Conservation (phyloP, 441 rosid species). For the Eutrema salsugineum region DNA sequence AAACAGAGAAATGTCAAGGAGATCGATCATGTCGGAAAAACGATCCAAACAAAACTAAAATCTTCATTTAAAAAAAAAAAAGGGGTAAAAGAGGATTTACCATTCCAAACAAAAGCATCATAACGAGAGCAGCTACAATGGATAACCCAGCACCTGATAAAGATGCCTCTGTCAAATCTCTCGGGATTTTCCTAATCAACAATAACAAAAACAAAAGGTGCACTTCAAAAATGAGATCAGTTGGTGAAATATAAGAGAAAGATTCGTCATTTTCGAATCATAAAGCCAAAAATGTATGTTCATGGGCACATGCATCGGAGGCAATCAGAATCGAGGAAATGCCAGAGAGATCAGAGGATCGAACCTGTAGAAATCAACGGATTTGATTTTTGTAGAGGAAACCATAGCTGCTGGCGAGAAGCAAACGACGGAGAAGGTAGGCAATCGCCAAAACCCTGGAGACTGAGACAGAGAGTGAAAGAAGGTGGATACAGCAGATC, state of each 20-base stretch:
- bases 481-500: constrained; percentile 20
- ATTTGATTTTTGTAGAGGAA: constrained; percentile 74
- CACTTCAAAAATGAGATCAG: background rate
- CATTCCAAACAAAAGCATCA: constrained; percentile 98
- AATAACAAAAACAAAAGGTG: background rate
- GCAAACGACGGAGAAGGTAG: background rate
- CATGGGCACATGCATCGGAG: background rate
- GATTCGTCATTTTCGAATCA: background rate
- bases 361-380: constrained; percentile 95
- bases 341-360: constrained; percentile 24
- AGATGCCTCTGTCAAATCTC: constrained; percentile 99
- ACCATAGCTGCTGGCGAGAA: constrained; percentile 48
- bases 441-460: background rate
- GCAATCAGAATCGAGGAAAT: background rate
- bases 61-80: background rate
- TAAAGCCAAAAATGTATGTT: background rate
- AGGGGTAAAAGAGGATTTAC: constrained; percentile 28
- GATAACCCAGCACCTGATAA: constrained; percentile 97
- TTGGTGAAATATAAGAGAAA: background rate
- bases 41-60: background rate
- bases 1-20: background rate
- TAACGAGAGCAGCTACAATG: constrained; percentile 75
- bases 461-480: background rate
- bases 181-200: constrained; percentile 87
- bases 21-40: background rate